phyloP scores from a whole-genome alignment of 1,139 yeast genomes.

The Diutina catenulata region DNA sequence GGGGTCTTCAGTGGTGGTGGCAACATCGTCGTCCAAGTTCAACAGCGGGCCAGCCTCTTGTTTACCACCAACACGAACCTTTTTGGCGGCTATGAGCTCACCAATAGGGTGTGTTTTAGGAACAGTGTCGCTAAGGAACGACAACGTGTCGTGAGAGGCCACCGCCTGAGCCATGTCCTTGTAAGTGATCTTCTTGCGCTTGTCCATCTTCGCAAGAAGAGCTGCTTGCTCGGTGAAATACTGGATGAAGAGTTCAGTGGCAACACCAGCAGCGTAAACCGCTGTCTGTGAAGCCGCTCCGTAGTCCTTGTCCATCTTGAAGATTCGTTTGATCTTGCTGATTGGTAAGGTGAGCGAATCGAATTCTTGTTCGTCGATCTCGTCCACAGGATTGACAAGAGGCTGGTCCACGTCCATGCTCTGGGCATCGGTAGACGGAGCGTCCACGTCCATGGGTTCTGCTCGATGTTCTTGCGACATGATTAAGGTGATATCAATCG shows the following conservation, averaged over 20 bases:
- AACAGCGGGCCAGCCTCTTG: too few species aligned
- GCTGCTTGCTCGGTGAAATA: conserved; percentile 74
- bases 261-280: conserved; percentile 73
- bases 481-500: too few species aligned
- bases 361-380: too few species aligned
- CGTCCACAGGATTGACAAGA: too few species aligned
- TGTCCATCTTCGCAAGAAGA: conserved; percentile 54
- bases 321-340: conserved; percentile 70
- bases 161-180: conserved; percentile 72
- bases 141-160: conserved; percentile 48
- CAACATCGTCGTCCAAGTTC: too few species aligned
- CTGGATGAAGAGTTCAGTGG: conserved; percentile 78
- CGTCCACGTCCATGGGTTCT: too few species aligned
- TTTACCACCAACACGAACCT: conserved; percentile 14
- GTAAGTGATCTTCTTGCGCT: conserved; percentile 60
- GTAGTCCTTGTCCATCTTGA: conserved; percentile 80
- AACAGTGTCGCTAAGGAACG: conserved; percentile 56
- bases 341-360: conserved; percentile 59
- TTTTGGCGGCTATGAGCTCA: conserved; percentile 35
- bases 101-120: conserved; percentile 51
- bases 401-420: too few species aligned
- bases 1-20: too few species aligned
- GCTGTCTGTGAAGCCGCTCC: conserved; percentile 67
- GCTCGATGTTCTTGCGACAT: too few species aligned
- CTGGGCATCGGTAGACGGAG: too few species aligned